Base-by-base conservation (phyloP, 1,139 yeast species). In the Arxiozyma slooffiae region DNA sequence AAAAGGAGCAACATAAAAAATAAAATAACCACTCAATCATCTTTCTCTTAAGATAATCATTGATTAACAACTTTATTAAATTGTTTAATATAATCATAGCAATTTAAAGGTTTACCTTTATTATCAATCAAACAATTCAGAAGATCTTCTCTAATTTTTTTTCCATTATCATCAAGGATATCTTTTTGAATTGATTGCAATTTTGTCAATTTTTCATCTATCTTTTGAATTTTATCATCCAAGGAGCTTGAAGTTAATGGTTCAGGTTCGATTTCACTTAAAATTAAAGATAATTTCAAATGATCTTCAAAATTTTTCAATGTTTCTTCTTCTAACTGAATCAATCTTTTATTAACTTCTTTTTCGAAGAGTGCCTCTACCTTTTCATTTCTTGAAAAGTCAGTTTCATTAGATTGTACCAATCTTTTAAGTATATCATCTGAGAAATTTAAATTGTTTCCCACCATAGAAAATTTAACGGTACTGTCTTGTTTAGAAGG, bases 1-100 rank as follows among this genome's bases (percentile, higher is more conserved):
- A 26, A 14, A 26, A 26, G 30, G 30, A 26, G 30, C 4, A 11
- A 30, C 6, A 30, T 14, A 30, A 11, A 11, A 30, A 4, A 30
- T 14, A 11, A 30, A n/a, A 30, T 6, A 14, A n/a, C n/a, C 11
- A 30, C 4, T 30, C 11, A 30, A 30, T 6, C n/a, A 14, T 11
- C 7, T 11, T 6, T n/a, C 36, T 14, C n/a, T 11, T 11, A 8
- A 4, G 7, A 20, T 39, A 3, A 6, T 26, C 21, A 45, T 47
- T 36, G 38, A 36, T 34, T 47, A 7, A 57, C 57, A 39, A 58
- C 23, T 42, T 74, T 74, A 65, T 82, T 86, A 68, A 89, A 88
- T 52, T 75, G 73, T 62, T 84, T 81, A 24, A 88, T 89, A 66
- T 85, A 88, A 49, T 85, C 89, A 82, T 90, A 85, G 68, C 98